Conservation (phyloP, 148 eudicot genomes). For the Pharnaceum exiguum region DNA sequence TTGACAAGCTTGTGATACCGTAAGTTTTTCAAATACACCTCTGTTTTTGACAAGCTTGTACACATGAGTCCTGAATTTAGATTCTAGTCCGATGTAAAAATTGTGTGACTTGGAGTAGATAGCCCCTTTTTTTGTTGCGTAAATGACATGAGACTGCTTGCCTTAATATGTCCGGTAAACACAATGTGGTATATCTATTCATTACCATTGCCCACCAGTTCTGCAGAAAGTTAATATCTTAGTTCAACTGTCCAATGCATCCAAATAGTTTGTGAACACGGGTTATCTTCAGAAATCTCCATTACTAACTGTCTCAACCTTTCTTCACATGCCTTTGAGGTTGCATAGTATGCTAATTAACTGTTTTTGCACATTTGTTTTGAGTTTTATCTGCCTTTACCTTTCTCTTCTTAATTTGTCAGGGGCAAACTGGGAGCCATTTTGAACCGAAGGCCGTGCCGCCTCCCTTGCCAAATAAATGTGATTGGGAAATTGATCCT, state of each 20-base stretch:
- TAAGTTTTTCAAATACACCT: too few relatives aligned
- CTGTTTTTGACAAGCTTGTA: too few relatives aligned
- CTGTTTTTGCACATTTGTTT: not conserved
- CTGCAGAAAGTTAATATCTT: not conserved
- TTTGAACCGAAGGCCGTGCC: conserved; percentile 86
- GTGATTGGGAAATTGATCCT: conserved; percentile 98
- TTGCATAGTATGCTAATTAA: not conserved
- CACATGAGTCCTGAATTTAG: too few relatives aligned
- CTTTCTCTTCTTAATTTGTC: too few relatives aligned
- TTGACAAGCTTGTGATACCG: too few relatives aligned
- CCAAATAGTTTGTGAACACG: not conserved
- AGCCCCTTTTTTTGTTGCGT: too few relatives aligned
- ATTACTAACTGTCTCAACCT: not conserved
- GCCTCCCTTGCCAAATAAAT: conserved; percentile 87
- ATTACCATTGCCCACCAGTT: too few relatives aligned
- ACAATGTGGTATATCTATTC: not conserved
- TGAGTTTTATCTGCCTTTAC: conserved; percentile 16
- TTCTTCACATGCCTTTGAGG: too few relatives aligned
- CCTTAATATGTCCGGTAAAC: not conserved
- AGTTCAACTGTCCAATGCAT: not conserved
- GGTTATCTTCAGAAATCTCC: not conserved
- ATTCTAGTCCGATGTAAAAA: too few relatives aligned
- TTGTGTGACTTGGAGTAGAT: too few relatives aligned
- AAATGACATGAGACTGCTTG: not conserved
- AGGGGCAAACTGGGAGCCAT: conserved; percentile 99